Evolutionary conservation across 345 rosid species (phyloP), one percentile per base, ranked within the genome.

Genomic region (Gossypium mustelinum): DNA sequence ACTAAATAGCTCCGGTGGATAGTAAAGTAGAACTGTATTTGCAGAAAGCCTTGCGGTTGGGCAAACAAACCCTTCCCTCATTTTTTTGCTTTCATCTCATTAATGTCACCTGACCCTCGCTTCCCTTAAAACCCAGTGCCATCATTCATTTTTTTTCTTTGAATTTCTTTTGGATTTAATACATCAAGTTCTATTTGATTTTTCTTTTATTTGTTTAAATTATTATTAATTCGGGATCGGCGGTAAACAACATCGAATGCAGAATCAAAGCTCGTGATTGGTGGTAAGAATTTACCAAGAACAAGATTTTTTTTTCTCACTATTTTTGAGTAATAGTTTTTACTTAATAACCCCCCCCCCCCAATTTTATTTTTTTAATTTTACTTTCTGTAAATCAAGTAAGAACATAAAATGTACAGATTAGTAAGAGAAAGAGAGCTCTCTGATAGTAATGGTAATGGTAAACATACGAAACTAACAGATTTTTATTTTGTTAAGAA

Each of bases 191-290:
- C 9, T 7, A 47, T 22, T 22, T 7, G 39, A 9, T 11, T 16
- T 58, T 34, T 34, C 45, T 72, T 51, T 34, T 27, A 17, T 44
- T 34, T 4, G 41, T 5, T 5, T 34, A 34, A 34, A 4, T 34
- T 34, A 34, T 34, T 34, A 34, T 34, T 34, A 5, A 34, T 34
- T 34, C 41, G 41, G 41, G 41, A 5, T 34, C 41, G 41, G 41
- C 7, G 41, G 7, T 34, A 34, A 34, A 5, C 41, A 5, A 34
- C 41, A 34, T 34, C 41, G 41, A 34, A 45, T 27, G 25, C 60
- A 65, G 85, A 83, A 79, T 74, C 78, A 51, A 70, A 81, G 79
- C 81, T 83, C 81, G 81, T 83, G 82, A 85, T 80, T 86, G 81
- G 83, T 78, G 85, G 85, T 82, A 68, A 79, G 81, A 75, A 79